A percentile compares a stretch with the other conserved stretches of the same genome.
Conservation (phyloP, 805 yeast species). For the Candida orba region DNA sequence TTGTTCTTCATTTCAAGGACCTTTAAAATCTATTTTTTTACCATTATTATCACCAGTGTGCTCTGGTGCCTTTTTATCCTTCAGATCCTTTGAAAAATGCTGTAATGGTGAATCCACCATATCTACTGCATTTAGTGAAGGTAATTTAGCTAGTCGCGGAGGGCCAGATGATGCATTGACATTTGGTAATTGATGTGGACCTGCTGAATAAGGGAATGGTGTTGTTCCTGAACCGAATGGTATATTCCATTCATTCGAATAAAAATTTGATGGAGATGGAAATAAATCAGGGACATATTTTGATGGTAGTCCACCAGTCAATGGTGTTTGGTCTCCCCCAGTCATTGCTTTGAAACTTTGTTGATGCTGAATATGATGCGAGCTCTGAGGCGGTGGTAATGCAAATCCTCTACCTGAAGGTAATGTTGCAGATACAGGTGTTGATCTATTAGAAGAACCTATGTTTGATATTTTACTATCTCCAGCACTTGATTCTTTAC, state of each 20-base stretch:
- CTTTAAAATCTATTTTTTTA: constrained; percentile 9
- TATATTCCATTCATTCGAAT: constrained; percentile 51
- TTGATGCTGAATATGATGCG: constrained; percentile 11
- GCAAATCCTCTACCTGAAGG: constrained; percentile 26
- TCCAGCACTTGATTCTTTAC: constrained; percentile 3
- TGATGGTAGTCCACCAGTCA: constrained; percentile 62
- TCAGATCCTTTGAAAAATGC: constrained; percentile 7
- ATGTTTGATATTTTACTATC: constrained; percentile 10
- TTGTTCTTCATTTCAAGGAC: no score
- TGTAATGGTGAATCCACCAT: constrained; percentile 15
- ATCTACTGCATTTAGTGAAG: constrained; percentile 3
- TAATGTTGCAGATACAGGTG: constrained; percentile 12
- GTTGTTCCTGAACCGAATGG: constrained; percentile 37
- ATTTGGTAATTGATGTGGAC: constrained; percentile 16
- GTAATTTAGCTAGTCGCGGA: constrained; percentile 5
- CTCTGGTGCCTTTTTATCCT: constrained; percentile 1
- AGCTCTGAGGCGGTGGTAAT: constrained; percentile 28
- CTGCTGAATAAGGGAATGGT: constrained; percentile 29
- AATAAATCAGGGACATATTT: constrained; percentile 65
- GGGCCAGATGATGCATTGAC: constrained; percentile 2
- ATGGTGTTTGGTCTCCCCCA: constrained; percentile 67
- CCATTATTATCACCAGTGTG: neutral
- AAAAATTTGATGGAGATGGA: constrained; percentile 76
- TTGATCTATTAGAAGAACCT: constrained; percentile 13
- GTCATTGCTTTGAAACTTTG: constrained; percentile 18